Percentiles rank a stretch among this genome's conserved stretches.
Evolutionary conservation across 148 eudicot genomes (phyloP).

Genomic region (Gaultheria prostrata): DNA sequence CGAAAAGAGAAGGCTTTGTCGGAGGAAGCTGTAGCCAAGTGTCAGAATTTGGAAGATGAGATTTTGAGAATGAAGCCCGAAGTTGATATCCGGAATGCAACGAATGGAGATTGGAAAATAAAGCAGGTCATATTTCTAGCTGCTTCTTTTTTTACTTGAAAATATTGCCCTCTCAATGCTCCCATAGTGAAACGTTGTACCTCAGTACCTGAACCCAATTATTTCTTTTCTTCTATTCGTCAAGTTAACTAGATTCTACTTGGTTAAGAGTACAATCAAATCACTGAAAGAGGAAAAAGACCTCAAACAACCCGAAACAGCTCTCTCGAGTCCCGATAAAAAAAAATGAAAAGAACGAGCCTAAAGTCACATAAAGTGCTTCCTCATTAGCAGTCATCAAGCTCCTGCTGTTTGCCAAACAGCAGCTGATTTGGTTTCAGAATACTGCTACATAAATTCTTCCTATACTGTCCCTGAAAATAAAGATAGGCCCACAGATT

Average conservation of each 20-base stretch:
- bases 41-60: conserved; percentile 53
- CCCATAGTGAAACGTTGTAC: background rate
- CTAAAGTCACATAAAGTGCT: background rate
- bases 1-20: conserved; percentile 47
- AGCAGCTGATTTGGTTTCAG: background rate
- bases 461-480: background rate
- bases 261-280: too few species aligned
- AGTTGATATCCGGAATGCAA: conserved; percentile 34
- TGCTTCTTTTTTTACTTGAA: background rate
- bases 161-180: background rate
- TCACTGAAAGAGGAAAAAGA: background rate
- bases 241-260: too few species aligned
- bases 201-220: background rate
- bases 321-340: background rate
- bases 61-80: conserved; percentile 41
- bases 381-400: background rate
- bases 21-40: conserved; percentile 36
- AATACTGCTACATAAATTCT: background rate
- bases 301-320: background rate
- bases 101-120: conserved; percentile 37
- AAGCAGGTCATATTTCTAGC: conserved; percentile 49
- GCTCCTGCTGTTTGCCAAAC: background rate
- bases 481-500: background rate
- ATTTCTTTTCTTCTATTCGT: background rate
- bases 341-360: background rate